Conservation (phyloP, 2,329 filamentous ascomycete species). For the Diaporthe australafricana region DNA sequence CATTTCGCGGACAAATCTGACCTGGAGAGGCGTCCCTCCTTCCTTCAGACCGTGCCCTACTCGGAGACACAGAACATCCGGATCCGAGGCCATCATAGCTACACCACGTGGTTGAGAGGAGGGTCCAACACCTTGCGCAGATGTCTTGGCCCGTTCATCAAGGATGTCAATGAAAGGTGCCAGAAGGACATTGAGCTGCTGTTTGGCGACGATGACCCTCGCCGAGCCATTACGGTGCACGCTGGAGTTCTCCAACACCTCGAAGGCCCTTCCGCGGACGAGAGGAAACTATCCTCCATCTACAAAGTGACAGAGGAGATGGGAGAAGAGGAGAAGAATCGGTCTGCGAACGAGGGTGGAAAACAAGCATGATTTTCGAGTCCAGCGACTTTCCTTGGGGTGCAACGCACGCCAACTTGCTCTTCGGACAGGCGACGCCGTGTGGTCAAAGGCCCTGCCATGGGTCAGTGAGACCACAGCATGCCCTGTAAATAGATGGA, state of each 20-base stretch:
- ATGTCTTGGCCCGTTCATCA: slow-evolving; percentile 1
- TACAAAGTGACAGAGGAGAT: background rate
- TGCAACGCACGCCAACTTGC: background rate
- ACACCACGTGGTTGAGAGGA: background rate
- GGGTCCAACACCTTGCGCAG: background rate
- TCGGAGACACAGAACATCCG: background rate
- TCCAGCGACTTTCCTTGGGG: background rate
- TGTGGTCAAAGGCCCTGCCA: too few species aligned
- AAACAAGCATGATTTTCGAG: background rate
- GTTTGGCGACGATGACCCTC: background rate
- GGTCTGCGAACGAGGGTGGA: background rate
- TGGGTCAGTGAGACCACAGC: too few species aligned
- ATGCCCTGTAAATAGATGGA: background rate
- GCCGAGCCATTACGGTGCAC: background rate
- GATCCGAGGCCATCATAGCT: background rate
- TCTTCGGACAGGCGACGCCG: background rate
- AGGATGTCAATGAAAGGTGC: background rate
- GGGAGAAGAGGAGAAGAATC: background rate
- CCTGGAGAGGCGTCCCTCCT: background rate
- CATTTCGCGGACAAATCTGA: background rate
- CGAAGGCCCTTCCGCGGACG: background rate
- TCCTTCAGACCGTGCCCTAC: background rate
- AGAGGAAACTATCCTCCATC: background rate
- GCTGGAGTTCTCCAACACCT: slow-evolving; percentile 1
- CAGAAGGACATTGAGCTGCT: background rate